Base-by-base conservation (phyloP, 2,329 filamentous ascomycete genomes). In the Hypomyces perniciosus region DNA sequence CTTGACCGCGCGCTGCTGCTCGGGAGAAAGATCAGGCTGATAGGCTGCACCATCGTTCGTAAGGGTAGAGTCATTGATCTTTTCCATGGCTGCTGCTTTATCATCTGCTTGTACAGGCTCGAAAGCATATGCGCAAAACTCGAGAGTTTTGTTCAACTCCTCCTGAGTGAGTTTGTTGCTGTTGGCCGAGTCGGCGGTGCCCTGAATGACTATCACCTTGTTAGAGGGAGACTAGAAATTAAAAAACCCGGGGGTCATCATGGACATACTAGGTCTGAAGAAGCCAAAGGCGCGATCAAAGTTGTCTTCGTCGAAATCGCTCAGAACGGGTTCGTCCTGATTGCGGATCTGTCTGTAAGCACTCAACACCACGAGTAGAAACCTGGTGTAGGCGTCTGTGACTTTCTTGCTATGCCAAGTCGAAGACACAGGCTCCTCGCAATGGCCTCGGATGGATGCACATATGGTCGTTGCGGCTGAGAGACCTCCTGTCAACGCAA, bases 381-480 rank as follows among this genome's bases (percentile, higher is more conserved):
- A 78, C 1, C 73, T 66, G 2, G 69, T 72, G 54, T 77, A 78
- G 2, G 62, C 64, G 40, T 73, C 72, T 2, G 62, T 57, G 1
- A 72, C 62, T 57, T 76, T 76, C 34, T 63, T 65, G 0, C 62
- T 61, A 57, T 77, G 73, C 75, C 67, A 69, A 6, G 54, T 46
- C 7, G 61, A 61, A 0, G 70, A 71, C 4, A 45, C 53, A 1
- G 34, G 7, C 60, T 77, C 72, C 39, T 59, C 55, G 39, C 57
- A 63, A 7, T 77, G 59, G 2, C 70, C 71, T 9, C 60, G 60
- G 4, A 64, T 62, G 0, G 64, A 53, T 0, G 74, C 73, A 5
- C 56, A 56, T 20, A 77, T 74, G 0, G 73, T 72, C 0, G 60
- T 61, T 1, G 73, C 73, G 0, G 75, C 73, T 1, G 73, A 71